Percentiles rank a stretch among this genome's conserved stretches.
phyloP scores from a whole-genome alignment of 1,284 basidiomycete genomes.

The Cutaneotrichosporon sp. region DNA sequence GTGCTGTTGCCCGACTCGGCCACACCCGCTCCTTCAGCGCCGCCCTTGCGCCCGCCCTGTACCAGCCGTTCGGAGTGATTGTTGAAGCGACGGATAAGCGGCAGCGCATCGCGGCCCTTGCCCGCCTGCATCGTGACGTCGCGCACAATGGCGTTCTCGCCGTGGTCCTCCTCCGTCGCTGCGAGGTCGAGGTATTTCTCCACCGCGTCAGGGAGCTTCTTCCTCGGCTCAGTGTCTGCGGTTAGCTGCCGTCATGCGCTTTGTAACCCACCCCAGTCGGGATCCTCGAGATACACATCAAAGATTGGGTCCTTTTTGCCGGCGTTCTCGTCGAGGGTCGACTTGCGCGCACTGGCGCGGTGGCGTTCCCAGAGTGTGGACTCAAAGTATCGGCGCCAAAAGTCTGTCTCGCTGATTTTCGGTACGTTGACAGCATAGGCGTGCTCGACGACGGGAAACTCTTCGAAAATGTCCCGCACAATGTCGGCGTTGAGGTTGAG shows the following conservation, averaged over 20 bases:
- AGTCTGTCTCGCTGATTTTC: constrained; percentile 70
- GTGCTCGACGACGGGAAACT: constrained; percentile 88
- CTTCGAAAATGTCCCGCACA: constrained; percentile 92
- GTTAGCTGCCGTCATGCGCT: no score
- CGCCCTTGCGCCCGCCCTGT: neutral
- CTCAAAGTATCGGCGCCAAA: constrained; percentile 96
- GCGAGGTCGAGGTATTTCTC: constrained; percentile 78
- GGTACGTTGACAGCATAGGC: constrained; percentile 93
- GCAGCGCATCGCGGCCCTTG: constrained; percentile 74
- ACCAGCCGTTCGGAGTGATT: constrained; percentile 89
- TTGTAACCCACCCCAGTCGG: constrained; percentile 65
- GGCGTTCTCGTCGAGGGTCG: constrained; percentile 57
- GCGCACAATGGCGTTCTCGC: constrained; percentile 75
- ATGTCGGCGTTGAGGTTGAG: constrained; percentile 85
- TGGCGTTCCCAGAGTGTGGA: constrained; percentile 92
- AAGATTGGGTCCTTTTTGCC: constrained; percentile 90
- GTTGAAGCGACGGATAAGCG: constrained; percentile 94
- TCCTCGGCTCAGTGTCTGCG: constrained; percentile 68
- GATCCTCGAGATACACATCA: constrained; percentile 88
- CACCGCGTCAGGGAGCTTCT: constrained; percentile 61
- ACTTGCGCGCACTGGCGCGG: constrained; percentile 76
- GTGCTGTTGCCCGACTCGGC: no score
- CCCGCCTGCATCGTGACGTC: constrained; percentile 97
- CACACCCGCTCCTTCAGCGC: no score
- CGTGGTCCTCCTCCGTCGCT: constrained; percentile 88